Base-by-base conservation (phyloP, 2,329 filamentous ascomycete species). In the Epichloe coenophiala region DNA sequence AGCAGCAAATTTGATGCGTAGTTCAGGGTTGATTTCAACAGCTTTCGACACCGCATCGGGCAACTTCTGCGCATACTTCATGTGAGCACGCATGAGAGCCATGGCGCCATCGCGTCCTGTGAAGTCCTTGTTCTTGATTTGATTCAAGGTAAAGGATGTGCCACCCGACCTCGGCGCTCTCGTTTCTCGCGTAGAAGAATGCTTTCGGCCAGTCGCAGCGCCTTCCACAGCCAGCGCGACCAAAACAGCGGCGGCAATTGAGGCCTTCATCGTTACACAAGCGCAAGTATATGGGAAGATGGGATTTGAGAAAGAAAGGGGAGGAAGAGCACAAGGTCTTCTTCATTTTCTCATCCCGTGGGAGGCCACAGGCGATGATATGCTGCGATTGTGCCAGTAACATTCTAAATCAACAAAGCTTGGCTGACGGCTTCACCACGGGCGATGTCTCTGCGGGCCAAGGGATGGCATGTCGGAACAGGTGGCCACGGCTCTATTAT, bases 1-100 rank as follows among this genome's bases (percentile, higher is more conserved):
- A 19, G 47, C 5, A 19, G 53, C 45, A 48, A 59, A 59, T 51
- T 64, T 60, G 41, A 45, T 54, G 11, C 59, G 59, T 19, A 64
- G 53, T 4, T 55, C 43, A 3, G 59, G 48, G 40, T 62, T 55
- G 12, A 45, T 50, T 45, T 58, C 48, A 3, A 63, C 27, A 6
- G 62, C 61, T 5, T 57, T 46, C 35, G 57, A 51, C 12, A 70
- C 47, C 4, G 45, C 43, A 5, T 57, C 45, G 2, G 68, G 63
- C 4, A 69, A 47, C 3, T 55, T 52, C 38, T 59, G 59, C 11
- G 61, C 61, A 50, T 70, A 72, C 55, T 71, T 72, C 50, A 62
- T 52, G 33, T 65, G 65, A 1, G 66, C 66, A 21, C 60, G 58
- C 39, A 64, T 52, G 9, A 65, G 60, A 9, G 60, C 58, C 23